Percentiles rank a stretch among this genome's conserved stretches.
Conservation (phyloP, 2,329 filamentous ascomycete genomes). For the Ceratocystis huliohia region DNA sequence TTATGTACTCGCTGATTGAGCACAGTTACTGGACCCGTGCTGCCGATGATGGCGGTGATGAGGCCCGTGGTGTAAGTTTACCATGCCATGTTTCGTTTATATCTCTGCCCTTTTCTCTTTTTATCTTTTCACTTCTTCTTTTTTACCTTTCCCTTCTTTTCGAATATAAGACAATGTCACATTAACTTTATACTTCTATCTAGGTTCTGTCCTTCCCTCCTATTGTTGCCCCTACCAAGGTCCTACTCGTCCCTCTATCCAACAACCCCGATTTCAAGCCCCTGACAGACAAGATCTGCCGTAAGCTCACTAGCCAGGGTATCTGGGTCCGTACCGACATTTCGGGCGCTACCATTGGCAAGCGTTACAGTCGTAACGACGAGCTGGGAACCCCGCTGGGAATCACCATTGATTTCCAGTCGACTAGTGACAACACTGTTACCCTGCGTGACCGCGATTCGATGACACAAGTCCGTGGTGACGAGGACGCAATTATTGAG, state of each 20-base stretch:
- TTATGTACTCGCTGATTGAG: constrained; percentile 81
- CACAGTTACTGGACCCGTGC: constrained; percentile 86
- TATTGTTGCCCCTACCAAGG: constrained; percentile 69
- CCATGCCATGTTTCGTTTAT: background rate
- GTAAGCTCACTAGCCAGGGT: constrained; percentile 55
- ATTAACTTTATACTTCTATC: constrained; percentile 7
- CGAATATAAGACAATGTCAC: constrained; percentile 26
- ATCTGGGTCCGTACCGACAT: constrained; percentile 70
- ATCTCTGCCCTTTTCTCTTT: background rate
- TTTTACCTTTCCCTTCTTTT: background rate
- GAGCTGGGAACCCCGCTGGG: constrained; percentile 80
- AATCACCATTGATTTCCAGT: constrained; percentile 85
- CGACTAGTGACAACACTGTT: constrained; percentile 64
- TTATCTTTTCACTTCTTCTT: no score
- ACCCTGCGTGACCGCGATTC: constrained; percentile 76
- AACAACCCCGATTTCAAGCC: constrained; percentile 61
- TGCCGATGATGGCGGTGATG: constrained; percentile 56
- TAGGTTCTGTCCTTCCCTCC: constrained; percentile 34
- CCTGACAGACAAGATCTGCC: constrained; percentile 51
- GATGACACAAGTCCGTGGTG: constrained; percentile 69
- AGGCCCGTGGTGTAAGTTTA: constrained; percentile 68
- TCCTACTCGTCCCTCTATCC: constrained; percentile 71
- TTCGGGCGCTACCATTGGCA: constrained; percentile 73
- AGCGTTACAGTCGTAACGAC: constrained; percentile 78
- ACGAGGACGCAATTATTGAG: constrained; percentile 58